A percentile compares a stretch with the other conserved stretches of the same genome.
phyloP scores from a whole-genome alignment of 768 basidiomycete species.

The Podaxis sp. region DNA sequence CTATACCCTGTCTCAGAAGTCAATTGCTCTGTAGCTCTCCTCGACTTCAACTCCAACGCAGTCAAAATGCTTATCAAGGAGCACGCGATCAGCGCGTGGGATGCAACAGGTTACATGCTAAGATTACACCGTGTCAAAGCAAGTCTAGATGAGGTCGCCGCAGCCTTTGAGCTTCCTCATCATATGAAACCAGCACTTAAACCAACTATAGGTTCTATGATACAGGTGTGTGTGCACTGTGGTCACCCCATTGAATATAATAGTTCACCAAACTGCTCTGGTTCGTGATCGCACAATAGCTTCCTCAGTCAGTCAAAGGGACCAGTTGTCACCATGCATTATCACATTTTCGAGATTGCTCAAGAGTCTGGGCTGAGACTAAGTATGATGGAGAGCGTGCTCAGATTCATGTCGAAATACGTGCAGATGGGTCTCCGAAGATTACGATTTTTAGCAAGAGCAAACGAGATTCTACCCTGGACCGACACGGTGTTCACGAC shows the following conservation, averaged over 20 bases:
- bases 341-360: slow-evolving; percentile 35
- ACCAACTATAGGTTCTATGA: slow-evolving; percentile 56
- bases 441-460: slow-evolving; percentile 90
- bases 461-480: slow-evolving; percentile 75
- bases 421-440: slow-evolving; percentile 30
- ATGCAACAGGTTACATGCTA: slow-evolving; percentile 52
- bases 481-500: slow-evolving; percentile 63
- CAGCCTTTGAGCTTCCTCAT: slow-evolving; percentile 35
- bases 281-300: slow-evolving; percentile 33
- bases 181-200: slow-evolving; percentile 24
- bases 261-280: slow-evolving; percentile 1
- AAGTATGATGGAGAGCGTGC: slow-evolving; percentile 97
- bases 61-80: slow-evolving; percentile 54
- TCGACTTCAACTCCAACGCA: slow-evolving; percentile 54
- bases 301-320: slow-evolving; percentile 84
- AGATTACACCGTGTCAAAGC: slow-evolving; percentile 53
- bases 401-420: slow-evolving; percentile 78
- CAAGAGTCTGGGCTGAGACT: slow-evolving; percentile 78
- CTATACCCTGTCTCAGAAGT: slow-evolving; percentile 62
- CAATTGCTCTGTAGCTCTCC: slow-evolving; percentile 49
- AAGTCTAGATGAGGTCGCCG: slow-evolving; percentile 55
- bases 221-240: slow-evolving; percentile 54
- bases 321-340: slow-evolving; percentile 57
- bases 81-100: slow-evolving; percentile 74
- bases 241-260: background rate